Percentiles rank a stretch among this genome's conserved stretches.
These are phyloP conservation scores for Podospora sp. DNA, from an alignment of 495 filamentous ascomycete species.

Conservation along the genomic window DNA sequence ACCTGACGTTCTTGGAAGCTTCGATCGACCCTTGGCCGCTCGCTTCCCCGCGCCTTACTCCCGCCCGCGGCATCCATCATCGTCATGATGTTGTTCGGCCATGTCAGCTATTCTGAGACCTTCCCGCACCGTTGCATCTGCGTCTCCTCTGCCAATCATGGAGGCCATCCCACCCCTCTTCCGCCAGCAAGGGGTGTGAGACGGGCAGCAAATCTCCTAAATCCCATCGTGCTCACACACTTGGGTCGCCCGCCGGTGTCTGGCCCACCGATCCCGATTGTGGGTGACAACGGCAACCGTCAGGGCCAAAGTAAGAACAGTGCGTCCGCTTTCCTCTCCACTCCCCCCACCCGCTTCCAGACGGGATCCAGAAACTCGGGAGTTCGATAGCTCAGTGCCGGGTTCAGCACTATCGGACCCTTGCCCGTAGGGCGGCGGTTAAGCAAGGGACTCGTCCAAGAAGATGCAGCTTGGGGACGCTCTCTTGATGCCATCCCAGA, in stretches of 20 bases:
- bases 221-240: not conserved
- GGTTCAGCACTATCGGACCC: constrained; percentile 3
- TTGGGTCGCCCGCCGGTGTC: not conserved
- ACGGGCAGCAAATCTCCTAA: not conserved
- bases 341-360: constrained; percentile 3
- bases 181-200: constrained; percentile 7
- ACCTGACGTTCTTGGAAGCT: not conserved
- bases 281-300: not conserved
- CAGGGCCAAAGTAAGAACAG: constrained; percentile 12
- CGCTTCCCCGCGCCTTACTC: constrained; percentile 2
- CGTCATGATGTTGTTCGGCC: not conserved
- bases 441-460: constrained; percentile 19
- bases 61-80: not conserved
- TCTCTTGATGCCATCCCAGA: constrained; percentile 1
- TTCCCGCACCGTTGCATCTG: constrained; percentile 12
- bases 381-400: constrained; percentile 1
- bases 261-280: not conserved
- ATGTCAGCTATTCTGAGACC: constrained; percentile 16
- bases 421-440: constrained; percentile 18
- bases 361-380: not conserved
- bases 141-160: constrained; percentile 13
- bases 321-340: not conserved
- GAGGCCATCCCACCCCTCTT: not conserved
- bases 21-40: not conserved
- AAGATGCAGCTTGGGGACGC: constrained; percentile 7